phyloP scores from a whole-genome alignment of 345 rosid genomes.

The Lepidium sativum region DNA sequence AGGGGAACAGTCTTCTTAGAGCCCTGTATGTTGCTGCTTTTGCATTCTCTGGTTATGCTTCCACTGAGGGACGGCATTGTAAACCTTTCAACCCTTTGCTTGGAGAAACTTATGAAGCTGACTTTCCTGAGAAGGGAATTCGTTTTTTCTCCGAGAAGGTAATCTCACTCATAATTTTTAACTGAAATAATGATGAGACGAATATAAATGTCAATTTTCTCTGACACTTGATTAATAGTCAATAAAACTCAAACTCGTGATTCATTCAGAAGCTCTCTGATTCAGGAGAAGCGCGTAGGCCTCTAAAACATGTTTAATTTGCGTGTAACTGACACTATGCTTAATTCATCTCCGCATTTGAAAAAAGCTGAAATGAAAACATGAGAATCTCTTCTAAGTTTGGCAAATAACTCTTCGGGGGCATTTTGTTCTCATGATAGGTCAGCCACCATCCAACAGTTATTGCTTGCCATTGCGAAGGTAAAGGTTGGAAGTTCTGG shows the following conservation, averaged over 20 bases:
- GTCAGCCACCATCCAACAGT: conserved; percentile 99
- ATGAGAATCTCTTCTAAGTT: neutral
- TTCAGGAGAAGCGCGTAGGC: neutral
- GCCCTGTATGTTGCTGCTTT: conserved; percentile 85
- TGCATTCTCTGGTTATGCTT: conserved; percentile 96
- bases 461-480: conserved; percentile 94
- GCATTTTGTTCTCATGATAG: conserved; percentile 28
- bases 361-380: neutral
- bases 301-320: neutral
- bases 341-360: neutral
- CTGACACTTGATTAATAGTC: neutral
- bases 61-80: conserved; percentile 87
- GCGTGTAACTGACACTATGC: neutral
- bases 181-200: neutral
- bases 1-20: conserved; percentile 78
- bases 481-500: conserved; percentile 97
- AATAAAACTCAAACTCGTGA: neutral
- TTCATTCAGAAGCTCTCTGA: neutral
- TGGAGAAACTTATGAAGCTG: conserved; percentile 97
- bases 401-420: neutral
- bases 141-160: conserved; percentile 99
- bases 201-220: neutral
- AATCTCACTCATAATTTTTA: neutral
- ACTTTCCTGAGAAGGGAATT: conserved; percentile 83
- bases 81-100: conserved; percentile 97